Evolutionary conservation across 345 rosid genomes (phyloP).

Genomic region (Euphorbia tirucalli): DNA sequence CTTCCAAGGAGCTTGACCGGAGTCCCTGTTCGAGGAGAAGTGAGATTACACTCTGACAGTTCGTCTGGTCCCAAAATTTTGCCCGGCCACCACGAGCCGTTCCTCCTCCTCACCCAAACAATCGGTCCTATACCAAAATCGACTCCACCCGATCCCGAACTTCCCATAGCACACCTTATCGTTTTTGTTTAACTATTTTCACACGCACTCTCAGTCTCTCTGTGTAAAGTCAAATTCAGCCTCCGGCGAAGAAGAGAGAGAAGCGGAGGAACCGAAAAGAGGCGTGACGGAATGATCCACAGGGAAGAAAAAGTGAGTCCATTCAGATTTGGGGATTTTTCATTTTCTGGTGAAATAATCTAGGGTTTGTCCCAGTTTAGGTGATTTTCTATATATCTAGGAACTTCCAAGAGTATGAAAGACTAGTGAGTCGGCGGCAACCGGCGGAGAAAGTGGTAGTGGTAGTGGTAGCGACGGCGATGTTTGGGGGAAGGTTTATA

Average conservation of each 20-base stretch:
- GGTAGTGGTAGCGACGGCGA: neutral
- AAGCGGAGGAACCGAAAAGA: conserved; percentile 42
- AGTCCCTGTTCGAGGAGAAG: conserved; percentile 92
- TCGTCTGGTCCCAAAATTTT: conserved; percentile 80
- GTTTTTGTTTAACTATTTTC: neutral
- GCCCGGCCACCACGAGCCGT: conserved; percentile 99
- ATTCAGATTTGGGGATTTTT: conserved; percentile 57
- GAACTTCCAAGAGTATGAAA: neutral
- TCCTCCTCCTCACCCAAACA: conserved; percentile 97
- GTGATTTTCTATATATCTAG: neutral
- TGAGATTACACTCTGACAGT: conserved; percentile 65
- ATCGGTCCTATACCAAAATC: conserved; percentile 51
- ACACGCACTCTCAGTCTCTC: neutral
- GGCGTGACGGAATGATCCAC: conserved; percentile 33
- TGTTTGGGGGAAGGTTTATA: neutral
- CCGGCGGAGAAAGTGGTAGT: neutral
- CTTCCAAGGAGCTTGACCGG: conserved; percentile 99
- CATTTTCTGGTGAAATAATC: conserved; percentile 19
- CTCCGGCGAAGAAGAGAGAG: conserved; percentile 38
- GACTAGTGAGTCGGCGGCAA: neutral
- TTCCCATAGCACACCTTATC: conserved; percentile 38
- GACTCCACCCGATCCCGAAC: conserved; percentile 47
- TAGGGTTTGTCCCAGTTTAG: conserved; percentile 28
- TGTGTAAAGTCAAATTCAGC: conserved; percentile 26
- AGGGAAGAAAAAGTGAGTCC: conserved; percentile 38